Evolutionary conservation across 345 rosid genomes (phyloP).

Genomic region (Streptanthus diversifolius): DNA sequence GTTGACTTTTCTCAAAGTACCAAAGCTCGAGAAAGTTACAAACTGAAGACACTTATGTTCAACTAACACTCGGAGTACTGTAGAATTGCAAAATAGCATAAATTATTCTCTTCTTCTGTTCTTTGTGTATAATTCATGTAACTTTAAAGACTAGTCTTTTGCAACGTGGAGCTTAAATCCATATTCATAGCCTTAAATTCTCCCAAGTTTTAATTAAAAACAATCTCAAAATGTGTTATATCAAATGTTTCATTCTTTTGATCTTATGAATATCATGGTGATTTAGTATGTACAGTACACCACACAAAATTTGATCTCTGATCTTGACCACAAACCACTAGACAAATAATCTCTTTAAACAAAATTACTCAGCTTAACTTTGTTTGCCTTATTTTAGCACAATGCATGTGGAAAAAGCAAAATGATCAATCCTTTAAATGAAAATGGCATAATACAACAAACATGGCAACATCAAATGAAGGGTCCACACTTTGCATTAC

Average conservation of each 20-base stretch:
- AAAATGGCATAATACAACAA: conserved; percentile 3
- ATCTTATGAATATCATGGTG: neutral
- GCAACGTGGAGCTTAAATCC: neutral
- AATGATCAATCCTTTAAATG: neutral
- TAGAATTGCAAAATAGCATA: neutral
- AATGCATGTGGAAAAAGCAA: neutral
- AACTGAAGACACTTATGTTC: neutral
- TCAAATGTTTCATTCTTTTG: neutral
- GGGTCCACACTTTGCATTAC: conserved; percentile 5
- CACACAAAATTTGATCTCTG: neutral
- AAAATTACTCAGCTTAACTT: neutral
- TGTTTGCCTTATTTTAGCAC: conserved; percentile 17
- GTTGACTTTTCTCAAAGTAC: conserved; percentile 4
- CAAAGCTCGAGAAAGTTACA: conserved; percentile 18
- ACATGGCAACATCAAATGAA: conserved; percentile 15
- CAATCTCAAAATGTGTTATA: neutral
- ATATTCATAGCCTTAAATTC: neutral
- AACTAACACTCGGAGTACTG: conserved; percentile 3
- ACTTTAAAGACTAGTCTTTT: neutral
- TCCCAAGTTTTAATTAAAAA: neutral
- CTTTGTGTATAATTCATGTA: no score
- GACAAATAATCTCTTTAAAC: neutral
- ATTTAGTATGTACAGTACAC: neutral
- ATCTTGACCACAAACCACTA: neutral
- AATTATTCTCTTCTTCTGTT: neutral